phyloP scores from a whole-genome alignment of 1,284 basidiomycete genomes.

The Fistulina hepatica region DNA sequence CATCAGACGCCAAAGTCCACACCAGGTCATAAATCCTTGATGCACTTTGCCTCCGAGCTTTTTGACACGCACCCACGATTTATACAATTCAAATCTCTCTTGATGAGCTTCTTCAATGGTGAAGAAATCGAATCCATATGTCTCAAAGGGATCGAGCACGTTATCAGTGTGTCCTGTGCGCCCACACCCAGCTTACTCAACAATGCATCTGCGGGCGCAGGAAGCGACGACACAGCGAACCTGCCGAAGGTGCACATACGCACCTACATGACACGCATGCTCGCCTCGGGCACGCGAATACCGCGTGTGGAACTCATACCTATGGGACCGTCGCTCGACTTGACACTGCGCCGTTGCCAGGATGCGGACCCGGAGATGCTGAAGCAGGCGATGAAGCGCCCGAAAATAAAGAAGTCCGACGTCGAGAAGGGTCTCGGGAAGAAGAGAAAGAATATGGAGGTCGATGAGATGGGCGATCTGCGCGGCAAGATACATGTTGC shows the following conservation, averaged over 20 bases:
- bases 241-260: conserved; percentile 85
- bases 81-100: conserved; percentile 85
- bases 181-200: conserved; percentile 49
- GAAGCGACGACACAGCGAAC: conserved; percentile 31
- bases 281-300: conserved; percentile 66
- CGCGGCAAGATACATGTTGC: conserved; percentile 84
- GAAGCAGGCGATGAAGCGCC: conserved; percentile 72
- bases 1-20: conserved; percentile 75
- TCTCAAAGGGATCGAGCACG: conserved; percentile 80
- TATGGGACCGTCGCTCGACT: conserved; percentile 89
- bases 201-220: conserved; percentile 28
- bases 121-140: conserved; percentile 80
- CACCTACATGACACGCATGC: conserved; percentile 71
- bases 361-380: conserved; percentile 70
- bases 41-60: conserved; percentile 92
- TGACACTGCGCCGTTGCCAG: conserved; percentile 67
- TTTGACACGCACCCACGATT: conserved; percentile 89
- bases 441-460: conserved; percentile 91
- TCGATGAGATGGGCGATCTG: conserved; percentile 97
- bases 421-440: conserved; percentile 82
- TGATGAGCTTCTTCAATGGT: conserved; percentile 86
- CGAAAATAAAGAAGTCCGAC: conserved; percentile 80
- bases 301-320: conserved; percentile 77
- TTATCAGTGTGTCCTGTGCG: conserved; percentile 78
- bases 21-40: conserved; percentile 84